Evolutionary conservation across 129 eudicot genomes (phyloP).

Genomic region (Lactuca saligna): DNA sequence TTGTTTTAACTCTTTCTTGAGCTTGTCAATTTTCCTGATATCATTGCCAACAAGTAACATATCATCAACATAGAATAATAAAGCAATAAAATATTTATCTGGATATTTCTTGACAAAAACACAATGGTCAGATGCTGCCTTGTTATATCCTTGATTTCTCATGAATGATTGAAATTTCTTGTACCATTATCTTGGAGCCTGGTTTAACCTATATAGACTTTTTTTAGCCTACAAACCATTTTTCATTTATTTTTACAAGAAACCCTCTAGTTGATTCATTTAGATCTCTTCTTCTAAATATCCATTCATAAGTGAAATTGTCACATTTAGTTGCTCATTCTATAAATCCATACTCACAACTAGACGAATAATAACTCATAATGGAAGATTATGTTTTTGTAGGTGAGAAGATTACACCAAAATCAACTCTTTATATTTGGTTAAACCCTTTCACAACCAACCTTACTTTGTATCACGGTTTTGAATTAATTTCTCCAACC

Average conservation of each 20-base stretch:
- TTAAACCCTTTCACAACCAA: background rate
- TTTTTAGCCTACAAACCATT: background rate
- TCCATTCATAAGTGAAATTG: too few species aligned
- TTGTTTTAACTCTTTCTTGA: too few species aligned
- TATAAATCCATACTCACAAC: conserved; percentile 2
- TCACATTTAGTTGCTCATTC: background rate
- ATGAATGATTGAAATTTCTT: too few species aligned
- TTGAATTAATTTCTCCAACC: background rate
- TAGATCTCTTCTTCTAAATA: background rate
- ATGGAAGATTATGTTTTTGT: background rate
- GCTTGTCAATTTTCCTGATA: too few species aligned
- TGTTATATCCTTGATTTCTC: too few species aligned
- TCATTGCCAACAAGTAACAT: too few species aligned
- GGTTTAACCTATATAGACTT: background rate
- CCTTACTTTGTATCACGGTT: background rate
- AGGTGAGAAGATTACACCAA: background rate
- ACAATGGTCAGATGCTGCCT: too few species aligned
- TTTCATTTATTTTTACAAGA: background rate
- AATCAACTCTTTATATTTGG: background rate
- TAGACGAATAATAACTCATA: background rate
- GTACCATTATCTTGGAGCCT: too few species aligned
- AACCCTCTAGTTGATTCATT: background rate
- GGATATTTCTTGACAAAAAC: too few species aligned
- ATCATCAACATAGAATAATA: too few species aligned
- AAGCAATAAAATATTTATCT: too few species aligned